Evolutionary conservation across 2,329 filamentous ascomycete genomes (phyloP).

Genomic region (Scytalidium sp.): DNA sequence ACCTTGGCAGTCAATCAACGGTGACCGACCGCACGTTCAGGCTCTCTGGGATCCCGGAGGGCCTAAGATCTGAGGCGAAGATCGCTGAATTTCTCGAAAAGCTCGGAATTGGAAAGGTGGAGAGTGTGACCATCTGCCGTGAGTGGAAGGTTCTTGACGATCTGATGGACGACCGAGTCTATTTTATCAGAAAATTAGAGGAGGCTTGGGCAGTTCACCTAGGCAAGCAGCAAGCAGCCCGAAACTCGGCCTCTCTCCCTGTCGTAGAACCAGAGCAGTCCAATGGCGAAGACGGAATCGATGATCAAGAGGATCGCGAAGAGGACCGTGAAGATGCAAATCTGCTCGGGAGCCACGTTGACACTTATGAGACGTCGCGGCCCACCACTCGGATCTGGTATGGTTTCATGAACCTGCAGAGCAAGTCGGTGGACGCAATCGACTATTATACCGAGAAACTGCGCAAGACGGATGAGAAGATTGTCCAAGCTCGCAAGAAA

Average conservation of each 20-base stretch:
- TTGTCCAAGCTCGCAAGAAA: constrained; percentile 67
- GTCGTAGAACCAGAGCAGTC: constrained; percentile 2
- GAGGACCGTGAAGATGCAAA: constrained; percentile 57
- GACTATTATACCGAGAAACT: constrained; percentile 92
- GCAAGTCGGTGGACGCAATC: constrained; percentile 79
- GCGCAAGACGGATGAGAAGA: constrained; percentile 72
- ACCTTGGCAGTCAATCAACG: constrained; percentile 90
- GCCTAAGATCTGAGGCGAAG: constrained; percentile 75
- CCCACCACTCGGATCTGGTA: constrained; percentile 76
- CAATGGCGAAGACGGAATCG: constrained; percentile 31
- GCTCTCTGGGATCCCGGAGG: constrained; percentile 79
- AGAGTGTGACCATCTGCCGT: constrained; percentile 80
- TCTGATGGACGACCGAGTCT: constrained; percentile 65
- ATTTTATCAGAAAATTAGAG: constrained; percentile 70
- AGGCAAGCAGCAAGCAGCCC: constrained; percentile 50
- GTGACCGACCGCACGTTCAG: constrained; percentile 93
- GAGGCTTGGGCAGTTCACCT: constrained; percentile 77
- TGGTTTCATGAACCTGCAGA: constrained; percentile 70
- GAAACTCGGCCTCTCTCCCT: constrained; percentile 44
- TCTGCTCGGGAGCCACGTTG: constrained; percentile 49
- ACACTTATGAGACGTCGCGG: constrained; percentile 42
- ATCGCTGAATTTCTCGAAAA: constrained; percentile 87
- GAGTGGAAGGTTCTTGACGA: constrained; percentile 82
- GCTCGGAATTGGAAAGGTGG: constrained; percentile 84
- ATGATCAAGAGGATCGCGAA: constrained; percentile 48